Conservation (phyloP, 192 early-diverging fungal genomes). For the Lunasporangiospora selenospora region DNA sequence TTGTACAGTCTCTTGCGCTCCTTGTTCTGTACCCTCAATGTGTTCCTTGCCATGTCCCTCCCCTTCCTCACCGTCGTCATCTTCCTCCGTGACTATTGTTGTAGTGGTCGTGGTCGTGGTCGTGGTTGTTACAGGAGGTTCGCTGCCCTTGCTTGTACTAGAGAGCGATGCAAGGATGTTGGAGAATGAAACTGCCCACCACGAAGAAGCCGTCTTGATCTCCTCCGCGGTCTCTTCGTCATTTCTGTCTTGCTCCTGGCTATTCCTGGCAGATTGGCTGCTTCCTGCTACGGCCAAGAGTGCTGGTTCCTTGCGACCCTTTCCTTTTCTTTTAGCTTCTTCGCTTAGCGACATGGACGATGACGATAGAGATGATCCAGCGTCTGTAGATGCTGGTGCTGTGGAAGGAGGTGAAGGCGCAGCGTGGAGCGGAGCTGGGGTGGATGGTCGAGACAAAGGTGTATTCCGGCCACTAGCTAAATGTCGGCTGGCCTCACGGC, state of each 20-base stretch:
- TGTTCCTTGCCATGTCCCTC: not conserved
- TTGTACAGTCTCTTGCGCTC: not conserved
- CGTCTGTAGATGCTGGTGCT: not conserved
- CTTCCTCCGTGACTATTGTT: not conserved
- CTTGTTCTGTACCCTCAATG: not conserved
- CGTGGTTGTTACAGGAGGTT: conserved; percentile 21
- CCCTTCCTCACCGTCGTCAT: not conserved
- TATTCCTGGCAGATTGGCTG: too few relatives aligned
- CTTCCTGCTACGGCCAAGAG: too few relatives aligned
- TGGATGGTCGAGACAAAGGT: too few relatives aligned
- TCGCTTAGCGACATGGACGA: too few relatives aligned
- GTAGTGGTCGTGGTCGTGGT: conserved; percentile 21
- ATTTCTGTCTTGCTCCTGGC: too few relatives aligned
- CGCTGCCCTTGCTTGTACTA: too few relatives aligned
- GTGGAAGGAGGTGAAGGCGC: not conserved
- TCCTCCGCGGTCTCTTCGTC: not conserved
- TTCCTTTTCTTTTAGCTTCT: not conserved
- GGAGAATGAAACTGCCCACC: conserved; percentile 36
- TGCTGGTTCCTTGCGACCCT: not conserved
- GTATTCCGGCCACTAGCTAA: too few relatives aligned
- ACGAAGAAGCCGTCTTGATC: conserved; percentile 32
- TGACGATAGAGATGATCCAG: not conserved
- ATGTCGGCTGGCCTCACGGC: conserved; percentile 28
- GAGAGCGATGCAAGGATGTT: too few relatives aligned
- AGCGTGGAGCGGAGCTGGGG: too few relatives aligned